Base-by-base conservation (phyloP, 345 rosid genomes). In the Theobroma cacao region DNA sequence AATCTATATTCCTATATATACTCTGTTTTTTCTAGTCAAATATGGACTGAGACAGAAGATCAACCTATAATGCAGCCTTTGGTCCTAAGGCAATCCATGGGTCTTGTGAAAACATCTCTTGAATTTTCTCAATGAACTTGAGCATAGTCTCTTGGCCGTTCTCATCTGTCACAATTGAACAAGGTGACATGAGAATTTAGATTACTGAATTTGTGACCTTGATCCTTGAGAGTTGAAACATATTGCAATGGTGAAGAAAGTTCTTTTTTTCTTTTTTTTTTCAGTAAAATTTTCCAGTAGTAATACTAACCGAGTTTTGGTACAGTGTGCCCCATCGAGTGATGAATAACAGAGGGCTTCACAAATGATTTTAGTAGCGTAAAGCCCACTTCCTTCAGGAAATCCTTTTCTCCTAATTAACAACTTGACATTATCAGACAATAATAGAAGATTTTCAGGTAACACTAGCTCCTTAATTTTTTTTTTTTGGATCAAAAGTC, bases 251-350 rank as follows among this genome's bases (percentile, higher is more conserved):
- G 36, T 3, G 30, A 26, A 7, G 30, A 8, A n/a, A 8, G 48
- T 48, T n/a, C 36, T 3, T 41, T 65, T 20, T 17, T 1, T 17
- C 33, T 17, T 9, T 18, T 3, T 5, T 28, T 28, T 12, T 3
- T 10, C 2, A 30, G 36, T 30, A 28, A 50, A 33, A 11, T 52
- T 31, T 20, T 2, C 2, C 6, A 45, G 62, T n/a, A 33, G 30
- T 10, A 24, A 52, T n/a, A 52, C 75, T 33, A 33, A 52, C 78
- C 78, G 2, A 75, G 55, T 72, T 59, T 36, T 5, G 86, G 83
- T 47, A 83, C n/a, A 0, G 83, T 80, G 43, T 83, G 83, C 22
- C 71, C 86, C 72, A 31, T 61, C 1, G 41, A 24, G 18, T 83
- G 86, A 41, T 68, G 67, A 28, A 83, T 62, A 17, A 77, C 69